Base-by-base conservation (phyloP, 2,329 filamentous ascomycete species). In the Fusarium sterilihyphosum region DNA sequence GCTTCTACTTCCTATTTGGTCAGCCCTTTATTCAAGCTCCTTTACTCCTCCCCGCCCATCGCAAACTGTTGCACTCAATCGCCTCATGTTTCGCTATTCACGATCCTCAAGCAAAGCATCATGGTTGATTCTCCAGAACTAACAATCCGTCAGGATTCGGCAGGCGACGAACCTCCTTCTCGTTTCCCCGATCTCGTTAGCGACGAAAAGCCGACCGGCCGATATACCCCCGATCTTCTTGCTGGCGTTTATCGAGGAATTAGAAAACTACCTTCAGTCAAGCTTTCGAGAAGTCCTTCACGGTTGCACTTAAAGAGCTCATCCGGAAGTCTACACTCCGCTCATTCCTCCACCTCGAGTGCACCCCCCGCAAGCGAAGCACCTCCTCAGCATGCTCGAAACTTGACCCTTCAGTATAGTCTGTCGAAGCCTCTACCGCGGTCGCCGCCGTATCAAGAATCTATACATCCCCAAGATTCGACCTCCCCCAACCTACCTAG, bases 381-480 rank as follows among this genome's bases (percentile, higher is more conserved):
- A 24, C 71, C 79, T 53, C 67, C 73, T 67, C 83, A 87, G 82
- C 87, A 90, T 89, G 88, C 82, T 66, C 84, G 87, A 73, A 87
- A 85, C 75, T 70, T 89, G 79, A 90, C 86, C 73, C 81, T 90
- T 57, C 88, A 89, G 77, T 83, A 87, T 66, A 90, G 88, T 75
- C 87, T 90, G 72, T 85, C 86, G 75, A 91, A 91, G 79, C 88
- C 89, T 56, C 80, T 90, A 29, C 89, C 88, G 41, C 85, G 86
- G 69, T 84, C 88, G 31, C 88, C 88, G 33, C 83, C 78, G n/a
- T 59, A 61, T 37, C 67, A 67, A 65, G 73, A 74, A 54, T 76
- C 74, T 56, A 68, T 73, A 76, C 62, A 79, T 73, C 70, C 81
- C 77, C 61, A 81, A 80, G 54, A 84, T 78, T 22, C 82, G 81